A percentile compares a stretch with the other conserved stretches of the same genome.
phyloP scores from a whole-genome alignment of 2,329 filamentous ascomycete species.

The Trichoderma sp. region DNA sequence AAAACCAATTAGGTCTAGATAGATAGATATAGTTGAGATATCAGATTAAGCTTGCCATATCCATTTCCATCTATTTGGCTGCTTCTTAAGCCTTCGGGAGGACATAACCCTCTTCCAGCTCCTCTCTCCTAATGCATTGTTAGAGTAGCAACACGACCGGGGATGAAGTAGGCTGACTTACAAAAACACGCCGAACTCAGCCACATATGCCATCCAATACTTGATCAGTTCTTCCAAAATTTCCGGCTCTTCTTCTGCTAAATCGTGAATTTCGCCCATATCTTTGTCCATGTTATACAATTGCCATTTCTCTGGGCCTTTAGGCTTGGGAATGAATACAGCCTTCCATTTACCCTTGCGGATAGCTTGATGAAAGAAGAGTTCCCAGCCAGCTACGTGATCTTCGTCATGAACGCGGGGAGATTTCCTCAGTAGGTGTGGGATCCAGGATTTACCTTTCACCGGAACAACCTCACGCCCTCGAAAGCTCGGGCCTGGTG shows the following conservation, averaged over 20 bases:
- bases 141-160: background rate
- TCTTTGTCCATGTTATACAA: conserved; percentile 33
- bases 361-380: conserved; percentile 8
- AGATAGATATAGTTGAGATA: background rate
- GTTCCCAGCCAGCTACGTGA: conserved; percentile 8
- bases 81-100: background rate
- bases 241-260: conserved; percentile 27
- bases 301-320: conserved; percentile 28
- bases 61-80: background rate
- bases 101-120: conserved; percentile 1
- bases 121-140: background rate
- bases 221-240: conserved; percentile 30
- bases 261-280: conserved; percentile 33
- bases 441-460: conserved; percentile 5
- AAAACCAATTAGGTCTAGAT: background rate
- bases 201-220: conserved; percentile 35
- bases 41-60: background rate
- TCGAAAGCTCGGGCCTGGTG: background rate
- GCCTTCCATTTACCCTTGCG: conserved; percentile 15
- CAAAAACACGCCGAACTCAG: conserved; percentile 20
- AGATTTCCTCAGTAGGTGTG: background rate
- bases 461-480: conserved; percentile 5
- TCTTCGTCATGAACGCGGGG: background rate
- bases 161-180: background rate
- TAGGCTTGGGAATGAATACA: conserved; percentile 1